Conservation (phyloP, 2,329 filamentous ascomycete genomes). For the Botrytis squamosa region DNA sequence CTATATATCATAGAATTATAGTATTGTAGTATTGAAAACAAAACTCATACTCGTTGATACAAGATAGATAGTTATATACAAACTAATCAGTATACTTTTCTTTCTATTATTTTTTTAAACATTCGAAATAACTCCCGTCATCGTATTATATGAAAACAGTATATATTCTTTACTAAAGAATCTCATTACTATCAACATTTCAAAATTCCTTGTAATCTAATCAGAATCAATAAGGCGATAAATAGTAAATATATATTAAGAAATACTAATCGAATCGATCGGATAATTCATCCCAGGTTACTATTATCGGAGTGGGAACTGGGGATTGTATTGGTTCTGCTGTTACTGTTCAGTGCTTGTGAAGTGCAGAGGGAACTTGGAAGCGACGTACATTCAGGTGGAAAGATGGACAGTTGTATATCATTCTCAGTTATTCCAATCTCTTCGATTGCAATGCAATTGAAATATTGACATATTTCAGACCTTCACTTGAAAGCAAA, state of each 20-base stretch:
- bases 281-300: not conserved
- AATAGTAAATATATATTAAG: not conserved
- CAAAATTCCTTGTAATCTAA: not conserved
- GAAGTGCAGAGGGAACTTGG: not conserved
- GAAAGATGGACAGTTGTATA: not conserved
- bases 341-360: not conserved
- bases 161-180: not conserved
- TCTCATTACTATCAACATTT: not conserved
- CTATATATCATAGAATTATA: not conserved
- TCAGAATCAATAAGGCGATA: not conserved
- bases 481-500: not conserved
- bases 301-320: not conserved
- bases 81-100: not conserved
- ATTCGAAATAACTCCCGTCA: not conserved
- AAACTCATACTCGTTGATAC: not conserved
- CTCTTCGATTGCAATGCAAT: not conserved
- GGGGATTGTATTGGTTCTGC: not conserved
- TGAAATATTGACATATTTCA: not conserved
- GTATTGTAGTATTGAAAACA: not conserved
- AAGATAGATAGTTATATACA: not conserved
- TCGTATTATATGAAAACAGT: not conserved
- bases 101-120: not conserved
- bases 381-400: not conserved
- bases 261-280: not conserved
- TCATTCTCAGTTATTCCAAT: not conserved